Evolutionary conservation across 768 basidiomycete species (phyloP).

Genomic region (Termitomyces sp.): DNA sequence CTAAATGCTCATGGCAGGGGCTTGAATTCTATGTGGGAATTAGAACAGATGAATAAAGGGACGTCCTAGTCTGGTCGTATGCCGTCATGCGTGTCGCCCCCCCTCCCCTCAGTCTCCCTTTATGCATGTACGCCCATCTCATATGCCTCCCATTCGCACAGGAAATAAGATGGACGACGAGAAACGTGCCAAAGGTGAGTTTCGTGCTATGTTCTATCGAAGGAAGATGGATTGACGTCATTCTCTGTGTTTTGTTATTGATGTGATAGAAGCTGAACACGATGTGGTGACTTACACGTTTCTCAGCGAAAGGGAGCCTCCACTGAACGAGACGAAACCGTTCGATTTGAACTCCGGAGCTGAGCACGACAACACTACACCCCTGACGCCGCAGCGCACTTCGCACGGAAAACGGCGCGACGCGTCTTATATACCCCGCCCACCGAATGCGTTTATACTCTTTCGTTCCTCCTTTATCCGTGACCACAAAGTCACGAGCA

Average conservation of each 20-base stretch:
- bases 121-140: background rate
- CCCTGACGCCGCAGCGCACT: conserved; percentile 28
- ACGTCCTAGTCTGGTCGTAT: background rate
- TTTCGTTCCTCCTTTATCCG: conserved; percentile 78
- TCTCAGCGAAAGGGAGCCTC: conserved; percentile 54
- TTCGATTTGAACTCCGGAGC: background rate
- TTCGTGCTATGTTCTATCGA: background rate
- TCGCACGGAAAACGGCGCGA: conserved; percentile 64
- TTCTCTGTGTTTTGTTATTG: background rate
- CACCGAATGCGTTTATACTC: conserved; percentile 84
- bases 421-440: conserved; percentile 75
- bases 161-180: background rate
- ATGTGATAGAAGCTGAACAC: background rate
- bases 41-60: conserved; percentile 1
- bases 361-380: conserved; percentile 3
- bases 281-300: conserved; percentile 52
- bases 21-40: conserved; percentile 2
- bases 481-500: conserved; percentile 68
- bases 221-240: background rate
- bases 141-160: background rate
- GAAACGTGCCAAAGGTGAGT: background rate
- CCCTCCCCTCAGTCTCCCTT: background rate
- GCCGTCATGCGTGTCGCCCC: background rate
- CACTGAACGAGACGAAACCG: conserved; percentile 2
- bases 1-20: background rate